Evolutionary conservation across 345 rosid genomes (phyloP).

Genomic region (Rhodomyrtus tomentosa): DNA sequence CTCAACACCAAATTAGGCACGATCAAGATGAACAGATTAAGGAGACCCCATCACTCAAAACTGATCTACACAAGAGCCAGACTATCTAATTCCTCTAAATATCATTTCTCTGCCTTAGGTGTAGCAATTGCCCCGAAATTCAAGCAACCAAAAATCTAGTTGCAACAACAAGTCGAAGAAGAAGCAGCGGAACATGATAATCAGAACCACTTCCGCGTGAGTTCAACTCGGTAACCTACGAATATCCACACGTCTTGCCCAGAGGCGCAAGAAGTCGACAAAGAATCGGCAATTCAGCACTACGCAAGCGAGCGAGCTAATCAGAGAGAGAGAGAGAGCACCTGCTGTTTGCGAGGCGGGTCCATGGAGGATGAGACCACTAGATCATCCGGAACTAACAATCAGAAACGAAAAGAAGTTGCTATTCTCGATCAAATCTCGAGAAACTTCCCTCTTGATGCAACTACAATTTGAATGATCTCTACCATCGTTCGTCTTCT

Average conservation of each 20-base stretch:
- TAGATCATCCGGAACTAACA: neutral
- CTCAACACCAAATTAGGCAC: neutral
- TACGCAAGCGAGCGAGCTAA: neutral
- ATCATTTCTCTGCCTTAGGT: neutral
- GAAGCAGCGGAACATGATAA: neutral
- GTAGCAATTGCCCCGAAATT: neutral
- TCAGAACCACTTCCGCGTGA: neutral
- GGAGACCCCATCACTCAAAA: neutral
- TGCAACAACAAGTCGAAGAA: neutral
- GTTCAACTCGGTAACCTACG: neutral
- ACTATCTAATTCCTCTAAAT: neutral
- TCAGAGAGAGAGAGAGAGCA: neutral
- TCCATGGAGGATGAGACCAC: constrained; percentile 32
- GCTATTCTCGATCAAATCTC: neutral
- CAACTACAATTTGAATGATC: neutral
- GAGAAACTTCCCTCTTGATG: neutral
- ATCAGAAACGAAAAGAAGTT: neutral
- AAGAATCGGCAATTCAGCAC: neutral
- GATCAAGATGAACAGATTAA: neutral
- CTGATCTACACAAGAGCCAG: neutral
- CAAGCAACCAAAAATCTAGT: neutral
- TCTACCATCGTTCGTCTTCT: neutral
- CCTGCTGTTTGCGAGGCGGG: constrained; percentile 63
- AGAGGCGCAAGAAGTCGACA: neutral
- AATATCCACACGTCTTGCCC: neutral